Conservation (phyloP, 2,329 filamentous ascomycete species). For the Lasiodiplodia theobromae region DNA sequence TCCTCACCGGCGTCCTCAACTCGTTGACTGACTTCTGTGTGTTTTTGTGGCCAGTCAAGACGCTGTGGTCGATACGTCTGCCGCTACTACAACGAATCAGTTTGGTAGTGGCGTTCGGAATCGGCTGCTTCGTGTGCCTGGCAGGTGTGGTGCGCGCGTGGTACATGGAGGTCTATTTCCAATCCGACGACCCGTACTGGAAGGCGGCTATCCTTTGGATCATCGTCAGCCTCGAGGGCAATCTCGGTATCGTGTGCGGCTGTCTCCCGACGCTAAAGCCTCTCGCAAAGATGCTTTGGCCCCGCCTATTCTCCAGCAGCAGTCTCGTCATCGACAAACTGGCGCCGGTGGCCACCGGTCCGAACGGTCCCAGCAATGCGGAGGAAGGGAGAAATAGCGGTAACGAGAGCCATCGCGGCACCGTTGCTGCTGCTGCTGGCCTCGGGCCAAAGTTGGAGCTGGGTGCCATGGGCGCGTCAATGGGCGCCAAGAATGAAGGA, state of each 20-base stretch:
- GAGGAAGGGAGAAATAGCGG: not conserved
- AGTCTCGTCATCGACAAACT: not conserved
- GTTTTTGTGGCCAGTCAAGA: conserved; percentile 43
- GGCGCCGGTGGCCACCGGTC: not conserved
- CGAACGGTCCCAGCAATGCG: not conserved
- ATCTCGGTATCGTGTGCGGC: conserved; percentile 43
- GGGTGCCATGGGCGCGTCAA: not conserved
- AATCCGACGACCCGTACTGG: conserved; percentile 41
- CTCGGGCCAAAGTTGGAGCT: not conserved
- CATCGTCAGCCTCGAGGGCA: conserved; percentile 41
- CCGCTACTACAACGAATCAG: conserved; percentile 41
- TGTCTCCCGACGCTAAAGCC: conserved; percentile 45
- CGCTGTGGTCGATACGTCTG: conserved; percentile 39
- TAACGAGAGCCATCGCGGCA: not conserved
- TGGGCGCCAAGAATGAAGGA: not conserved
- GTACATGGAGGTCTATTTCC: conserved; percentile 39
- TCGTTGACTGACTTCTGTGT: conserved; percentile 44
- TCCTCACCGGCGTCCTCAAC: conserved; percentile 40
- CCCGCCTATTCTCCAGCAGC: conserved; percentile 36
- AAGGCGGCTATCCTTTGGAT: conserved; percentile 35
- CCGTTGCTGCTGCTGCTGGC: too few species aligned
- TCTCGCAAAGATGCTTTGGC: conserved; percentile 39
- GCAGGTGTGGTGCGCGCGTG: conserved; percentile 41
- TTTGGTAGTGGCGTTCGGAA: conserved; percentile 41
- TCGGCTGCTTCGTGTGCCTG: conserved; percentile 41